Evolutionary conservation across 2,329 filamentous ascomycete species (phyloP).

Genomic region (Fusarium sp.): DNA sequence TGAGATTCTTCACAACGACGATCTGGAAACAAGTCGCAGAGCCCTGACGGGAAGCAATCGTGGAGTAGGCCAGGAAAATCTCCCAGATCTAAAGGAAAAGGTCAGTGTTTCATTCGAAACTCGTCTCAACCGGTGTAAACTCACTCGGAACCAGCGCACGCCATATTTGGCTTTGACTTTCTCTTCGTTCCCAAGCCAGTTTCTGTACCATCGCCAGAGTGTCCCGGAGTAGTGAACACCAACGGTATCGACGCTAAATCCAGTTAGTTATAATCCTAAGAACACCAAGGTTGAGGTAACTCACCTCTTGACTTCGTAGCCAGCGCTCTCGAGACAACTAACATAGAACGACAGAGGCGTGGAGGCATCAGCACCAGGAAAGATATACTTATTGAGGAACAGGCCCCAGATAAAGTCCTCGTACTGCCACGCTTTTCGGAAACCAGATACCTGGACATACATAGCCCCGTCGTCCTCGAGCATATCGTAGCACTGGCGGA

Average conservation of each 20-base stretch:
- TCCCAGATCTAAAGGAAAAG: constrained; percentile 81
- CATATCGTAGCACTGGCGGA: constrained; percentile 90
- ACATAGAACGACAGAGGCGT: constrained; percentile 89
- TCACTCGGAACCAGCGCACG: constrained; percentile 88
- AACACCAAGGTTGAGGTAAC: background rate
- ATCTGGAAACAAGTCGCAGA: constrained; percentile 90
- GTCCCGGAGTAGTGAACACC: constrained; percentile 96
- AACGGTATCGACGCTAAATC: constrained; percentile 78
- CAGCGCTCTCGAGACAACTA: constrained; percentile 77
- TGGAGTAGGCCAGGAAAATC: constrained; percentile 88
- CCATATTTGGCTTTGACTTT: constrained; percentile 95
- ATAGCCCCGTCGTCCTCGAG: constrained; percentile 93
- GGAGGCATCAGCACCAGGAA: constrained; percentile 93
- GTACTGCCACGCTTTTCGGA: constrained; percentile 94
- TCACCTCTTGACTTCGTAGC: constrained; percentile 77
- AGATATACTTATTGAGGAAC: constrained; percentile 99
- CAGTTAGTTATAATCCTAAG: background rate
- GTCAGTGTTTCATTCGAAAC: constrained; percentile 12
- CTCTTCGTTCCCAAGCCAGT: constrained; percentile 93
- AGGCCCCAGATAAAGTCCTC: constrained; percentile 96
- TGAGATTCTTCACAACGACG: constrained; percentile 89
- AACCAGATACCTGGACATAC: constrained; percentile 91
- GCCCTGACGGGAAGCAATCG: constrained; percentile 86
- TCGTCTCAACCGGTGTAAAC: constrained; percentile 47
- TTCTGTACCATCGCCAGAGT: constrained; percentile 96